These are phyloP conservation scores for Ophiostoma fasciatum DNA, from an alignment of 2,329 filamentous ascomycete genomes.

Conservation along the genomic window DNA sequence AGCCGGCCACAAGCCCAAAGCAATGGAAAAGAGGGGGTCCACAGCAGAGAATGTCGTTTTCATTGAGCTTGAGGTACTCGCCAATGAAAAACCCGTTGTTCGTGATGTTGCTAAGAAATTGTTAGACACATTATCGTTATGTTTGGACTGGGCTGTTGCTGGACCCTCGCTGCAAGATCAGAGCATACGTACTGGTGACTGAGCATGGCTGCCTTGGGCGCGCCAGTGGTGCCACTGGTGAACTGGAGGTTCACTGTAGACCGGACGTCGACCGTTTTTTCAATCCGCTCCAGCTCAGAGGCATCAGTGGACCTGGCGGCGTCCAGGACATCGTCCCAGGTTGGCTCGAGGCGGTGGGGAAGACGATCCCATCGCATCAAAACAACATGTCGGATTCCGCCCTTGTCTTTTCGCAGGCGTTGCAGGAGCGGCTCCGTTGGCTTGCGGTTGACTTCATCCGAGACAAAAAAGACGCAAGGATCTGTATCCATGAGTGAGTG, in stretches of 20 bases:
- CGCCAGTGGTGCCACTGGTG: constrained; percentile 59
- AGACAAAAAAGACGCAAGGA: background rate
- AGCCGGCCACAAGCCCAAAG: constrained; percentile 65
- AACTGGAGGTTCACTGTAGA: constrained; percentile 63
- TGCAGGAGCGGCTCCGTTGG: background rate
- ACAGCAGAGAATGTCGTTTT: constrained; percentile 58
- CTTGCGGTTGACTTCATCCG: background rate
- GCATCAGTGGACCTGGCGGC: constrained; percentile 17
- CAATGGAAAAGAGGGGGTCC: constrained; percentile 77
- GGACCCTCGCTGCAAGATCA: no score
- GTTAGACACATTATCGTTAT: no score
- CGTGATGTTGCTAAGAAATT: constrained; percentile 41
- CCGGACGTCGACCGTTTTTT: constrained; percentile 42
- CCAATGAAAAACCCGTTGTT: constrained; percentile 59
- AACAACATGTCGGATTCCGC: background rate
- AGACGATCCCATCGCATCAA: constrained; percentile 1
- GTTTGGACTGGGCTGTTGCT: no score
- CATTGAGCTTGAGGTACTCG: constrained; percentile 55
- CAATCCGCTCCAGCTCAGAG: constrained; percentile 31
- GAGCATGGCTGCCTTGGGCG: constrained; percentile 61
- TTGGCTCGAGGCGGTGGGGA: constrained; percentile 1
- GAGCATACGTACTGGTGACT: constrained; percentile 53
- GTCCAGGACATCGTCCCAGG: constrained; percentile 1
- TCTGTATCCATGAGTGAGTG: no score
- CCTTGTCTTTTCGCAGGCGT: background rate